Conservation (phyloP, 2,329 filamentous ascomycete species). For the Aureobasidium sp. region DNA sequence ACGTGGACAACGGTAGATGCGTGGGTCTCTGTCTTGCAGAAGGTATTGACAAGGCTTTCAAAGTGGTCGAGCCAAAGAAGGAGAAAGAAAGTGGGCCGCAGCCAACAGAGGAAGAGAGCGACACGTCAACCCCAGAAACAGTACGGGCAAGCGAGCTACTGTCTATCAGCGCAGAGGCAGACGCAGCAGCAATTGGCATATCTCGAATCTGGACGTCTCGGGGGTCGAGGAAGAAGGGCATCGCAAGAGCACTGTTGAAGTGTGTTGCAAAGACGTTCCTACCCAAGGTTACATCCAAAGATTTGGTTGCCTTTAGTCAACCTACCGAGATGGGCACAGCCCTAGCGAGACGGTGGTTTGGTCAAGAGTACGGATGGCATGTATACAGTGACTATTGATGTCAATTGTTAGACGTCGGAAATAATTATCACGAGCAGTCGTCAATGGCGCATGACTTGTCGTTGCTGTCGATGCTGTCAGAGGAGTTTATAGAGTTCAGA, state of each 20-base stretch:
- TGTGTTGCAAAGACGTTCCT: constrained; percentile 50
- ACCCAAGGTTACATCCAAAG: constrained; percentile 49
- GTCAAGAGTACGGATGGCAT: constrained; percentile 49
- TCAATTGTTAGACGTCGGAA: not conserved
- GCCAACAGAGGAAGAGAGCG: not conserved
- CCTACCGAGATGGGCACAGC: constrained; percentile 56
- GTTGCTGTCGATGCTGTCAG: constrained; percentile 1
- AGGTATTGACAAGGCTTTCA: constrained; percentile 51
- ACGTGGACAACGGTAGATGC: constrained; percentile 55
- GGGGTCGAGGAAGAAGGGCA: constrained; percentile 48
- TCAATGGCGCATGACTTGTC: constrained; percentile 1
- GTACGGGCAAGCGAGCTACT: constrained; percentile 24
- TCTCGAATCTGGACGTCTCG: constrained; percentile 60
- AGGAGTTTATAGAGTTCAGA: not conserved
- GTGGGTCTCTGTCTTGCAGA: constrained; percentile 57
- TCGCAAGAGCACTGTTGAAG: constrained; percentile 53
- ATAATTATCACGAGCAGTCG: not conserved
- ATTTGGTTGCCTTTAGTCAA: constrained; percentile 56
- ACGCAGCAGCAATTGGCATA: constrained; percentile 51
- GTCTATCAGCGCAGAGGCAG: constrained; percentile 36
- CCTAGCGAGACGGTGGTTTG: constrained; percentile 54
- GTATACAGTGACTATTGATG: constrained; percentile 53
- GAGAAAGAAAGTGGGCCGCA: constrained; percentile 14
- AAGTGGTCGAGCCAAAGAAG: constrained; percentile 34
- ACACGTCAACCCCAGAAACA: not conserved